Evolutionary conservation across 139 green algal species (phyloP), one percentile per base, ranked within the genome.

Genomic region (Nannochloris sp.): DNA sequence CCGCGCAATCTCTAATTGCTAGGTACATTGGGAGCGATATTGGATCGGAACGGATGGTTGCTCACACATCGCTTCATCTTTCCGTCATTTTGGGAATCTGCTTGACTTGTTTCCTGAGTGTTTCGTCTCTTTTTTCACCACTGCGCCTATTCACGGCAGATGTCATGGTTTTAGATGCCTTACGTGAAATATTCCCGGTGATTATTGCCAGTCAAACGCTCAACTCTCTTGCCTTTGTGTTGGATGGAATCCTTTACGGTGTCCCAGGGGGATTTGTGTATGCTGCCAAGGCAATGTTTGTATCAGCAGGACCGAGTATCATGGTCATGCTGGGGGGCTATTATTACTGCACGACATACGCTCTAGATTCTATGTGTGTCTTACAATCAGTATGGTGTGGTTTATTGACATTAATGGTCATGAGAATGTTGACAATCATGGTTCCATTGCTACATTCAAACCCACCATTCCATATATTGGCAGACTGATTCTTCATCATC

Each of bases 1-100:
- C 87, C 0, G 82, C 83, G 2, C 86, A 95, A 73, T 70, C 80
- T 6, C 70, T 95, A 37, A 54, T 93, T 61, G 86, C 81, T 1
- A 66, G 69, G 6, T 70, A 67, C 16, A 18, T 87, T 21, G 76
- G 78, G 0, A 60, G 74, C 43, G 12, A 62, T 69, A 40, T 11
- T 40, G 34, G 34, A 11, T 40, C 34, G 34, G 34, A 40, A 40
- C 8, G 34, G 34, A 40, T 40, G 34, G 34, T 89, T 24, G 71
- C 73, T 16, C 4, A 44, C 8, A 62, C 69, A 48, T 65, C 58
- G 0, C 23, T 82, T 18, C 10, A 16, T 14, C 36, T 81, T 55
- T 63, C 63, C 0, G 14, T 76, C 18, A 36, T 29, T 1, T 51
- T 91, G 57, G 84, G 84, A n/a, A 12, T 70, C 4, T 9, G 44